These are phyloP conservation scores for Flueggea neowawraea DNA, from an alignment of 441 rosid genomes.

Conservation along the genomic window DNA sequence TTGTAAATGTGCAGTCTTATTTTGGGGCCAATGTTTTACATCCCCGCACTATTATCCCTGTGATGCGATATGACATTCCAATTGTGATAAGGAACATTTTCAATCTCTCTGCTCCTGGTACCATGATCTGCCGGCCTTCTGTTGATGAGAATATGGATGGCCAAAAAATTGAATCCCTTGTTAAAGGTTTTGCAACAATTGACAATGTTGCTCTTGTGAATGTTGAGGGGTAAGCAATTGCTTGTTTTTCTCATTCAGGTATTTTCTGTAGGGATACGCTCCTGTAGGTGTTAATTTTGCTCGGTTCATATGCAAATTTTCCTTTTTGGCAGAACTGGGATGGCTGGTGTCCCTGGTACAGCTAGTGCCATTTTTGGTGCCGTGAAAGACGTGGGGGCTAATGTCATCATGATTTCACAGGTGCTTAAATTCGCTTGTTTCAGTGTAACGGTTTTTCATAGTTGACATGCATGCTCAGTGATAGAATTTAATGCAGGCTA, in stretches of 20 bases:
- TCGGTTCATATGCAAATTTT: constrained; percentile 5
- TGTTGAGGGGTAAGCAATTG: constrained; percentile 86
- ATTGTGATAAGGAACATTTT: constrained; percentile 91
- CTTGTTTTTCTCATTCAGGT: constrained; percentile 2
- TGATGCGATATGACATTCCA: constrained; percentile 89
- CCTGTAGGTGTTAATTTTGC: neutral
- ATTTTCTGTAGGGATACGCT: neutral
- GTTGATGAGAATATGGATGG: constrained; percentile 44
- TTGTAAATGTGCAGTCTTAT: constrained; percentile 66
- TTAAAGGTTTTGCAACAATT: constrained; percentile 94
- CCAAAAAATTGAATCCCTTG: constrained; percentile 48
- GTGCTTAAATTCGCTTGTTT: constrained; percentile 29
- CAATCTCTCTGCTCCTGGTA: constrained; percentile 88
- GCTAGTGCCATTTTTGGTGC: constrained; percentile 91
- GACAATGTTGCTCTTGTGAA: constrained; percentile 95
- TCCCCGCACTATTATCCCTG: constrained; percentile 99
- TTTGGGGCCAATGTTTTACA: constrained; percentile 98
- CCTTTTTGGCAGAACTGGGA: constrained; percentile 70
- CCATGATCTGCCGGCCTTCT: constrained; percentile 65
- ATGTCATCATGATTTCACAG: constrained; percentile 98
- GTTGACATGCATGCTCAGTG: constrained; percentile 21
- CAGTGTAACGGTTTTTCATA: constrained; percentile 7
- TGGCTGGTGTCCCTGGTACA: constrained; percentile 99
- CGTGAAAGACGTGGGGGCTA: constrained; percentile 97
- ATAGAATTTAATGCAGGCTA: constrained; percentile 55